Evolutionary conservation across 176 grass and related monocot genomes (phyloP), one percentile per base, ranked within the genome.

Genomic region (Carex pumila): DNA sequence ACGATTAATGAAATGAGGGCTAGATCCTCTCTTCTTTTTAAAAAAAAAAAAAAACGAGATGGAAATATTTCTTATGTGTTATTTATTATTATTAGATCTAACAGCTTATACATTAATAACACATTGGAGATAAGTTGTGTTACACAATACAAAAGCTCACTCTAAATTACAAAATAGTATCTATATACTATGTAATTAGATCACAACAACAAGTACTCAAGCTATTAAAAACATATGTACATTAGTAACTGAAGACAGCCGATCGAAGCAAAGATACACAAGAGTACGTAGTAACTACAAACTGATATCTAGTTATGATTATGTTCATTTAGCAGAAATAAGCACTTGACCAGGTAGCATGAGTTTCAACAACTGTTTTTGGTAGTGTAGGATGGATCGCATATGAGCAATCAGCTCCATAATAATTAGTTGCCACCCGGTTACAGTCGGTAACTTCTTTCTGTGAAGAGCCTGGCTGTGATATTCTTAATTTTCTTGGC

Each of bases 321-420:
- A 37, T 39, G 77, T 49, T 80, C 10, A 61, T 82, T 41, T 82
- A 64, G 36, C 50, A 43, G 12, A 65, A 10, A 61, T 66, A 64
- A 22, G 49, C 61, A 83, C 6, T 67, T 30, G 80, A 83, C 80
- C 80, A 83, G 80, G 21, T 68, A 36, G 39, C 80, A 30, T 83
- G 61, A 83, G 21, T 52, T n/a, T 64, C 29, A 10, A 65, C 80
- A 31, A 83, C 61, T 12, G 63, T 65, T 30, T 45, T 83, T 8
- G 43, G 61, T 65, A 0, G 5, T 59, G 80, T 53, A 34, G 80
- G 61, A 67, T 83, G 68, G 32, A 50, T 17, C 19, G 18, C 61
- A 52, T 45, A 83, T 45, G 63, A 62, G 13, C 63, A 65, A 18
- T 21, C 25, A 25, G 25, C 80, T 45, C 37, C n/a, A 8, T 65